Evolutionary conservation across 2,329 filamentous ascomycete genomes (phyloP).

Genomic region (Lomentospora prolificans): DNA sequence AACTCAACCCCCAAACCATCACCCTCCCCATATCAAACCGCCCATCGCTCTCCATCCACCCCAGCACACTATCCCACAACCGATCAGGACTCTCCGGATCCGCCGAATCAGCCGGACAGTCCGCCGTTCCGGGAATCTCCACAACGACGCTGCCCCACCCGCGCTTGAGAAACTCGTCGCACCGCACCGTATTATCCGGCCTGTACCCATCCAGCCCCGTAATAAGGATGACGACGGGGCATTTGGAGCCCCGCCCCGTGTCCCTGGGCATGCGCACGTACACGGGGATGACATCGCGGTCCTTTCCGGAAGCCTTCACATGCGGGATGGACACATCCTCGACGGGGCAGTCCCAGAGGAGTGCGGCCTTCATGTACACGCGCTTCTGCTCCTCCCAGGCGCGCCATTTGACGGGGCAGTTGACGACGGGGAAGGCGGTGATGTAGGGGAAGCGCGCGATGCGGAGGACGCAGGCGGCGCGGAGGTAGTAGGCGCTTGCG

Average conservation of each 20-base stretch:
- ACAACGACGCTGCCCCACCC: conserved; percentile 54
- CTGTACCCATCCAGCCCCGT: conserved; percentile 55
- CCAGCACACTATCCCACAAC: conserved; percentile 51
- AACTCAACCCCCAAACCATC: conserved; percentile 54
- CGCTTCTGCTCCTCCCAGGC: conserved; percentile 59
- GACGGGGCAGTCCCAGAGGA: conserved; percentile 46
- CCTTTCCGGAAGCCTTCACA: conserved; percentile 33
- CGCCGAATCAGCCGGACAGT: conserved; percentile 52
- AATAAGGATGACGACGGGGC: conserved; percentile 44
- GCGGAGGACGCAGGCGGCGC: conserved; percentile 62
- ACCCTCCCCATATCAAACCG: conserved; percentile 47
- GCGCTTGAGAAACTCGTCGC: conserved; percentile 50
- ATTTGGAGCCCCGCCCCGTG: conserved; percentile 12
- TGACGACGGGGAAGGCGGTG: conserved; percentile 26
- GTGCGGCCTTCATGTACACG: conserved; percentile 48
- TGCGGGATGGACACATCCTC: conserved; percentile 54
- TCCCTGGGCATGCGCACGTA: conserved; percentile 51
- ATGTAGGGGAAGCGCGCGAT: conserved; percentile 62
- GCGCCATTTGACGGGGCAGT: conserved; percentile 39
- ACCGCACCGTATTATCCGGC: conserved; percentile 51
- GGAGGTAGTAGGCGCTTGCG: conserved; percentile 56
- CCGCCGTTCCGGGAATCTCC: conserved; percentile 43
- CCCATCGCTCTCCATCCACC: conserved; percentile 42
- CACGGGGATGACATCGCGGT: conserved; percentile 49
- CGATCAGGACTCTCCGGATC: conserved; percentile 52